Conservation (phyloP, 2,329 filamentous ascomycete species). For the Daldinia sp. region DNA sequence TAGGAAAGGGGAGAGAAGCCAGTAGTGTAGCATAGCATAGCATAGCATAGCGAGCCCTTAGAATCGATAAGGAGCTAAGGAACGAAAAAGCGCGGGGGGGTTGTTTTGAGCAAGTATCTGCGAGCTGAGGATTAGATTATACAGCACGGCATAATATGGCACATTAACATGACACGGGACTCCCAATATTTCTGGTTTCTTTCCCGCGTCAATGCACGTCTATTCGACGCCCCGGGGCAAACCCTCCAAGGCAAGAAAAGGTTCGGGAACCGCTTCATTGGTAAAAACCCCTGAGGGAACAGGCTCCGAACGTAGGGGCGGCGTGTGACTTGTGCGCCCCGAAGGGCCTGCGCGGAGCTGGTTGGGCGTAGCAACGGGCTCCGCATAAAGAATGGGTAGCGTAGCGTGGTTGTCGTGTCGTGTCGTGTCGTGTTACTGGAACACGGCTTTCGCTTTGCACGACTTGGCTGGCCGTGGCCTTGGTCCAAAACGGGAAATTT, state of each 20-base stretch:
- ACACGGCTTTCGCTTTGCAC: conserved; percentile 13
- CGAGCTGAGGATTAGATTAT: too few relatives aligned
- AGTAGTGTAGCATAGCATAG: too few relatives aligned
- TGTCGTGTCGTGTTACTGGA: too few relatives aligned
- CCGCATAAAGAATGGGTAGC: conserved; percentile 22
- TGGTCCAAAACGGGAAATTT: conserved; percentile 19
- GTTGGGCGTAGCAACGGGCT: conserved; percentile 8
- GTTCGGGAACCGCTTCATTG: too few relatives aligned
- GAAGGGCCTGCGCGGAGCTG: conserved; percentile 5
- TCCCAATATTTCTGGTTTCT: too few relatives aligned
- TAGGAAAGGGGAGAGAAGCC: too few relatives aligned
- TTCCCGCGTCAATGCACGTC: not conserved
- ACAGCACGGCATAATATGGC: too few relatives aligned
- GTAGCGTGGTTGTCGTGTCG: too few relatives aligned
- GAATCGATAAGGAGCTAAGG: conserved; percentile 14
- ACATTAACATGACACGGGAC: conserved; percentile 1
- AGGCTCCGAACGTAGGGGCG: conserved; percentile 11
- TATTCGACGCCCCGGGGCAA: too few relatives aligned
- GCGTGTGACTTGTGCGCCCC: conserved; percentile 15
- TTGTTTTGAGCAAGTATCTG: conserved; percentile 24
- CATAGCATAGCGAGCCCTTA: not conserved
- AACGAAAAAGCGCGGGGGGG: not conserved
- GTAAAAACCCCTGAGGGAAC: conserved; percentile 1
- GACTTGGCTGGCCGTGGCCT: too few relatives aligned
- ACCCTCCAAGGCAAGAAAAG: too few relatives aligned